phyloP scores from a whole-genome alignment of 495 filamentous ascomycete genomes.

The Hypomontagnella monticulosa region DNA sequence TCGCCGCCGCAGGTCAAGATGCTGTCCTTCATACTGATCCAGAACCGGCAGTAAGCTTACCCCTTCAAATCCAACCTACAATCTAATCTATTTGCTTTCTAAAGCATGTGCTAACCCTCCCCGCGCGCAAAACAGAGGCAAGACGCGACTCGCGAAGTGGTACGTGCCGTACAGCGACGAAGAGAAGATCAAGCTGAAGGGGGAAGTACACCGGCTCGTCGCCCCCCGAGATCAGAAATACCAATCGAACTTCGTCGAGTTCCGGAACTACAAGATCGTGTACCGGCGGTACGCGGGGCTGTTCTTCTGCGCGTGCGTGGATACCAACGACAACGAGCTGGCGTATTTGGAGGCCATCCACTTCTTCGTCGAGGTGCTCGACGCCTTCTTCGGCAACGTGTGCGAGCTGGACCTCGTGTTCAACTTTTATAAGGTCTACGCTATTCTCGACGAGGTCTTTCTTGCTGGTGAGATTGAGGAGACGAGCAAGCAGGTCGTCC shows the following conservation, averaged over 20 bases:
- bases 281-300: conserved; percentile 96
- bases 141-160: conserved; percentile 98
- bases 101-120: conserved; percentile 1
- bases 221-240: conserved; percentile 98
- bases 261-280: conserved; percentile 91
- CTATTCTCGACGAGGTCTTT: conserved; percentile 96
- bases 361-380: conserved; percentile 98
- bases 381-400: conserved; percentile 98
- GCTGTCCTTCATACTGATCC: conserved; percentile 94
- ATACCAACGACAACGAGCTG: conserved; percentile 98
- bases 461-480: conserved; percentile 98
- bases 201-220: conserved; percentile 93
- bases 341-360: conserved; percentile 98
- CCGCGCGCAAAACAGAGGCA: conserved; percentile 71
- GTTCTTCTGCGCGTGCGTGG: conserved; percentile 99
- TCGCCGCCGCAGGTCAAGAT: conserved; percentile 50
- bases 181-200: conserved; percentile 95
- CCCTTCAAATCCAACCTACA: neutral
- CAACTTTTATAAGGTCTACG: conserved; percentile 93
- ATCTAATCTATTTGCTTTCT: neutral
- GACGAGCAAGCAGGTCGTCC: conserved; percentile 96
- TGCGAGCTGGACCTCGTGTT: conserved; percentile 99
- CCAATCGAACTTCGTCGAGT: conserved; percentile 99
- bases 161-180: conserved; percentile 98
- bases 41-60: conserved; percentile 84